These are phyloP conservation scores for Phytopythium helicoides DNA, from an alignment of 352 stramenopile species.

Conservation along the genomic window DNA sequence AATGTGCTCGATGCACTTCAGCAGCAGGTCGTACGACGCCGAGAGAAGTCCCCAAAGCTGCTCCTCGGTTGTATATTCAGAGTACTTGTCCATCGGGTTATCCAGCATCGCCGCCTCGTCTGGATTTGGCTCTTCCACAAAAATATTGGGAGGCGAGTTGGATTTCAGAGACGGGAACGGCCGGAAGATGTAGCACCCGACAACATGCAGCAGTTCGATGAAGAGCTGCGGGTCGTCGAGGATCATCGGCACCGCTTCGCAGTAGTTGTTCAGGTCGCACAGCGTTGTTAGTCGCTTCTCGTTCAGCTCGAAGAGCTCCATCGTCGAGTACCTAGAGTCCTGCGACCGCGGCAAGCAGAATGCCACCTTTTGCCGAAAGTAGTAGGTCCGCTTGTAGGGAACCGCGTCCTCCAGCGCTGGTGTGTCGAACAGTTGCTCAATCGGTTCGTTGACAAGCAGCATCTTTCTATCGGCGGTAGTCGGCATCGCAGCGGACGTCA, in stretches of 20 bases:
- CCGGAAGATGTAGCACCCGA: constrained; percentile 82
- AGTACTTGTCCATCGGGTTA: constrained; percentile 84
- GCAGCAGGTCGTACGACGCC: constrained; percentile 76
- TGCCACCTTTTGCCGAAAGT: constrained; percentile 83
- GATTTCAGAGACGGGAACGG: constrained; percentile 55
- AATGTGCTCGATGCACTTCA: constrained; percentile 87
- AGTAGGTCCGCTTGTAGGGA: constrained; percentile 81
- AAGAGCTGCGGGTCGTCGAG: constrained; percentile 79
- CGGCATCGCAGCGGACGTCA: constrained; percentile 78
- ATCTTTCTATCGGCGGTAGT: constrained; percentile 67
- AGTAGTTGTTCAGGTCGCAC: constrained; percentile 86
- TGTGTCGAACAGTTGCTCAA: constrained; percentile 78
- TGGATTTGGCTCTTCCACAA: constrained; percentile 74
- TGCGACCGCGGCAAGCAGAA: constrained; percentile 69
- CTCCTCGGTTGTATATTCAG: constrained; percentile 80
- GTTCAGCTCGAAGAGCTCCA: constrained; percentile 83
- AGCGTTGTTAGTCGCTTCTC: constrained; percentile 80
- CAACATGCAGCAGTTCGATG: constrained; percentile 76
- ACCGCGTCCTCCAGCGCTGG: constrained; percentile 75
- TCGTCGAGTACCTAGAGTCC: constrained; percentile 36
- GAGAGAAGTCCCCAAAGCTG: constrained; percentile 81
- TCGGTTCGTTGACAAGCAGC: constrained; percentile 50
- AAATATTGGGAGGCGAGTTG: constrained; percentile 68
- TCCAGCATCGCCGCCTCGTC: constrained; percentile 53
- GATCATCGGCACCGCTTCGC: constrained; percentile 79